phyloP scores from a whole-genome alignment of 805 yeast species.

The Spencermartinsiella europaea region DNA sequence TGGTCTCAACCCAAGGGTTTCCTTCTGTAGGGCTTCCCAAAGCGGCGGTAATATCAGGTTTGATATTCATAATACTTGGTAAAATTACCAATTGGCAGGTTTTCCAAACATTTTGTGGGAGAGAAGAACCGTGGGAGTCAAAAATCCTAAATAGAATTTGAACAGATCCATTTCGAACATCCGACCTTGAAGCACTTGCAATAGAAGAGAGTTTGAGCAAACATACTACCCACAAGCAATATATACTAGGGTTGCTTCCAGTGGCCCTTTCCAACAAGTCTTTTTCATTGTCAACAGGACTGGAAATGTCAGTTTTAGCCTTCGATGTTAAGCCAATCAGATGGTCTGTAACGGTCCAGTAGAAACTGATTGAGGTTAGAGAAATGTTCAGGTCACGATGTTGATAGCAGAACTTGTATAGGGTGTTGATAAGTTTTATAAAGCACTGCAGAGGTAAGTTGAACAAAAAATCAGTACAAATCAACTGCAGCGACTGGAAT shows the following conservation, averaged over 20 bases:
- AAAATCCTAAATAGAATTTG: constrained; percentile 83
- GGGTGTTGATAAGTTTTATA: constrained; percentile 60
- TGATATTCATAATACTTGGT: constrained; percentile 31
- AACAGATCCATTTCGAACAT: constrained; percentile 83
- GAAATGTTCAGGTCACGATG: constrained; percentile 74
- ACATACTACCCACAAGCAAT: constrained; percentile 59
- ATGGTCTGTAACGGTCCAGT: constrained; percentile 87
- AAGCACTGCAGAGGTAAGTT: constrained; percentile 64
- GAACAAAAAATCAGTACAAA: constrained; percentile 79
- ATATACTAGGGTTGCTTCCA: constrained; percentile 18
- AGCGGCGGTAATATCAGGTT: constrained; percentile 21
- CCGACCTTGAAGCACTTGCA: constrained; percentile 61
- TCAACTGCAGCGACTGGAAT: constrained; percentile 75
- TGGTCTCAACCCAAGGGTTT: constrained; percentile 54
- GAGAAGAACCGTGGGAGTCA: constrained; percentile 58
- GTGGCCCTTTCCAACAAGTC: constrained; percentile 22
- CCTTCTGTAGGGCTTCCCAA: constrained; percentile 19
- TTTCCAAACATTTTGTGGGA: constrained; percentile 55
- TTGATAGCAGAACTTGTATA: constrained; percentile 69
- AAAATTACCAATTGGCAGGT: constrained; percentile 62
- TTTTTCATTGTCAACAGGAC: constrained; percentile 8
- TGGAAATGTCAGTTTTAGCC: constrained; percentile 16
- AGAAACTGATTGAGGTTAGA: constrained; percentile 84
- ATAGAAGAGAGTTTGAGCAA: constrained; percentile 57
- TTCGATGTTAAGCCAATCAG: constrained; percentile 32